These are phyloP conservation scores for Achaetomiella virescens DNA, from an alignment of 495 filamentous ascomycete species.

Conservation along the genomic window DNA sequence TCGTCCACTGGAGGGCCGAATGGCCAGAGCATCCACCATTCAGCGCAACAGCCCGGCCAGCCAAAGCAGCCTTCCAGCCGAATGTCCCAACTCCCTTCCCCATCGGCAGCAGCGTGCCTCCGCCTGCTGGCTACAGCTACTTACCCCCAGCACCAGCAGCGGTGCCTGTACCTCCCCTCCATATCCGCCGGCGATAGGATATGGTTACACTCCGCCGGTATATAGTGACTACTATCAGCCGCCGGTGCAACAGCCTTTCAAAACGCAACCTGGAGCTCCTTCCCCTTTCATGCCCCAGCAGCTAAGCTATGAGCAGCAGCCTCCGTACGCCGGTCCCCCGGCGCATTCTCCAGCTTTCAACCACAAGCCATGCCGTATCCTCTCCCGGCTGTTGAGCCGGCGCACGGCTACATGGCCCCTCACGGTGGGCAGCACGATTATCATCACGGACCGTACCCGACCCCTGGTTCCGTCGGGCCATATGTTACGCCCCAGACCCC, in stretches of 20 bases:
- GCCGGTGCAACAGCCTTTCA: constrained; percentile 13
- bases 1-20: constrained; percentile 70
- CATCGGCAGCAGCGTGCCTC: constrained; percentile 2
- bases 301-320: constrained; percentile 23
- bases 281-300: constrained; percentile 23
- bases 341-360: constrained; percentile 22
- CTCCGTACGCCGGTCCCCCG: constrained; percentile 22
- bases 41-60: constrained; percentile 45
- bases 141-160: constrained; percentile 9
- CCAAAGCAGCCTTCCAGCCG: constrained; percentile 20
- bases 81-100: constrained; percentile 2
- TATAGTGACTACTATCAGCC: constrained; percentile 32
- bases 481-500: constrained; percentile 14
- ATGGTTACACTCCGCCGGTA: constrained; percentile 34
- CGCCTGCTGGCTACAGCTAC: constrained; percentile 31
- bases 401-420: constrained; percentile 16
- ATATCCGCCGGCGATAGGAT: constrained; percentile 35
- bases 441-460: constrained; percentile 23
- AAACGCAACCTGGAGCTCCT: constrained; percentile 31
- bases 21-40: constrained; percentile 74
- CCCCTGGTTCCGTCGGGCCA: constrained; percentile 11
- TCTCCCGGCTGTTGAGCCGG: constrained; percentile 14
- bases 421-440: constrained; percentile 21
- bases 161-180: constrained; percentile 16
- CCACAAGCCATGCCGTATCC: constrained; percentile 19